Evolutionary conservation across 2,329 filamentous ascomycete species (phyloP).

Genomic region (Dactylellina drechsleri): DNA sequence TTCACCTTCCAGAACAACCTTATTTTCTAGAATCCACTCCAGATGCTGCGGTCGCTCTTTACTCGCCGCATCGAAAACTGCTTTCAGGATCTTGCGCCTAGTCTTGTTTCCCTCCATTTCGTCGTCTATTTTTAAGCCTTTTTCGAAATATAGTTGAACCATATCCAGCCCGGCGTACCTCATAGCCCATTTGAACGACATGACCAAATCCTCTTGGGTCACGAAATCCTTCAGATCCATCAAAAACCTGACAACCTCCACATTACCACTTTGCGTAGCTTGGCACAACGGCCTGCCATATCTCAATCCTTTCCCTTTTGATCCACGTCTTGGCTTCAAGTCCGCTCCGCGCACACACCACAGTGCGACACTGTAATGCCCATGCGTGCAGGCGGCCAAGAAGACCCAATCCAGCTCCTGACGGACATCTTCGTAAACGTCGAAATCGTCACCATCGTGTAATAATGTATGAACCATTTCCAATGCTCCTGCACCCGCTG

Average conservation of each 20-base stretch:
- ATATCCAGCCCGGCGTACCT: conserved; percentile 33
- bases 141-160: conserved; percentile 36
- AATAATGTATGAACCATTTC: conserved; percentile 17
- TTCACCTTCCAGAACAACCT: conserved; percentile 9
- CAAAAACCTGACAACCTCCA: conserved; percentile 28
- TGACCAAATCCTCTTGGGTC: neutral
- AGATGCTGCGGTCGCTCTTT: conserved; percentile 20
- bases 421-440: conserved; percentile 9
- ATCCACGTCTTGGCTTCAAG: conserved; percentile 3
- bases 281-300: conserved; percentile 19
- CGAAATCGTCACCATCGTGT: neutral
- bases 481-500: conserved; percentile 3
- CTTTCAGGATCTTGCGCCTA: conserved; percentile 8
- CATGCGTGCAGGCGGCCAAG: conserved; percentile 28
- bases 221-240: conserved; percentile 5
- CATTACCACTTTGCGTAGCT: conserved; percentile 42
- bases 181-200: conserved; percentile 39
- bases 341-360: conserved; percentile 15
- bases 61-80: conserved; percentile 7
- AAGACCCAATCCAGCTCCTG: conserved; percentile 26
- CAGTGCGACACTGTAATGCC: conserved; percentile 21
- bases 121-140: conserved; percentile 18
- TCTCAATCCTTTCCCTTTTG: conserved; percentile 11
- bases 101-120: neutral
- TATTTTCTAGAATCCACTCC: conserved; percentile 22